Evolutionary conservation across 1,284 basidiomycete species (phyloP), one percentile per base, ranked within the genome.

Genomic region (Vanrija sp.): DNA sequence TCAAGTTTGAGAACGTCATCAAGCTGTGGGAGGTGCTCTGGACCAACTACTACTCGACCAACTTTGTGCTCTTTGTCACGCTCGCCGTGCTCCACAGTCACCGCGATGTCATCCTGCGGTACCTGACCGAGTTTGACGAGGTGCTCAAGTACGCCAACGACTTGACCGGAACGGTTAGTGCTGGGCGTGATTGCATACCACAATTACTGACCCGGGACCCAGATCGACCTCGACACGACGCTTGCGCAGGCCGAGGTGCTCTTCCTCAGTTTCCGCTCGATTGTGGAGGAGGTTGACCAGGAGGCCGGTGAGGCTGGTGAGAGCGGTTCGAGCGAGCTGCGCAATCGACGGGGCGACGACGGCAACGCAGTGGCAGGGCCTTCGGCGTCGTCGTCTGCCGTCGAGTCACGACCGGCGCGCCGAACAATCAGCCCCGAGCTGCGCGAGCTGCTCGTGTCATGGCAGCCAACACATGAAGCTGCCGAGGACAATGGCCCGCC

Each of bases 141-240:
- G 72, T 95, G 12, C 77, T 96, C 65, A 95, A 95, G 84, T 95
- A 94, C 64, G 91, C 89, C 77, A 94, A 94, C 66, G 90, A 95
- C 65, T 81, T 95, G 50, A 89, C 87, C 71, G 91, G 91, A 82
- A 91, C 90, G 16, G 74, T 76, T 47, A 60, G 74, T 65, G 16
- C 7, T 22, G n/a, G 38, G 23, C 6, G 49, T 4, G 23, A 22
- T 35, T 19, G 23, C 36, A 1, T 20, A 19, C 22, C 27, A 23
- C 31, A 1, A 23, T 23, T 36, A 24, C 7, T 36, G 6, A 36
- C 7, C 5, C 1, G 4, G 24, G 52, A 46, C 7, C 3, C 58
- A 76, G 52, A 93, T 97, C 62, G 93, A 96, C 69, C 83, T 96
- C 19, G 87, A 95, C 69, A 85, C 85, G 4, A 92, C 93, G 10